These are phyloP conservation scores for Danielozyma ontarioensis DNA, from an alignment of 805 yeast species.

Conservation along the genomic window DNA sequence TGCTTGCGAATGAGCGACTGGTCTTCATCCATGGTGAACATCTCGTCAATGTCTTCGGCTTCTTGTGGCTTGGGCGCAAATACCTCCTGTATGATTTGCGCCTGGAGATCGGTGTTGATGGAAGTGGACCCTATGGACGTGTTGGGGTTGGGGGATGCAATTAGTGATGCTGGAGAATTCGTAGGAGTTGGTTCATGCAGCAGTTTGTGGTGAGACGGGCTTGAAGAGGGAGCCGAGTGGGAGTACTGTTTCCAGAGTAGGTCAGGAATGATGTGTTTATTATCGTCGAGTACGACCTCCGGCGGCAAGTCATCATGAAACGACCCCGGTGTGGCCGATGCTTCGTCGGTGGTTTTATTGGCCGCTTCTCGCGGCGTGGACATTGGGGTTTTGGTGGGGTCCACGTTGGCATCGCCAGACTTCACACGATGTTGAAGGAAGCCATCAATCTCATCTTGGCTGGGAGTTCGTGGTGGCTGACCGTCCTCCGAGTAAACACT, in stretches of 20 bases:
- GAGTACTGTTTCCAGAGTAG: constrained; percentile 66
- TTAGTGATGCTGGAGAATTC: neutral
- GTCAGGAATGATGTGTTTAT: constrained; percentile 85
- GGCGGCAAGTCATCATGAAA: constrained; percentile 44
- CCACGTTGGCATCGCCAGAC: no score
- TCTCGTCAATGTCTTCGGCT: constrained; percentile 20
- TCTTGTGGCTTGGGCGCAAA: constrained; percentile 19
- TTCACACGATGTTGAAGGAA: no score
- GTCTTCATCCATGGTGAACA: constrained; percentile 45
- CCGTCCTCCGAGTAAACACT: constrained; percentile 36
- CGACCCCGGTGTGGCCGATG: no score
- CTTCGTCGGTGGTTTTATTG: neutral
- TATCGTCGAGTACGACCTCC: constrained; percentile 89
- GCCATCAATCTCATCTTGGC: no score
- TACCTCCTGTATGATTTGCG: constrained; percentile 34
- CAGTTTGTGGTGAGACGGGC: no score
- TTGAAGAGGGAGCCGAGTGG: constrained; percentile 18
- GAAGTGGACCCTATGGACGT: constrained; percentile 32
- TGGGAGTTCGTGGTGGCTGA: no score
- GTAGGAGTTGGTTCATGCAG: neutral
- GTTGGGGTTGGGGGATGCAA: no score
- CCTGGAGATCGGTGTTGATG: constrained; percentile 35
- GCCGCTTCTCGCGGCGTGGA: neutral
- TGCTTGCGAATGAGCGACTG: constrained; percentile 26
- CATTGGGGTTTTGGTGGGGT: no score